Evolutionary conservation across 805 yeast genomes (phyloP).

Genomic region (Metschnikowia corniflorae): DNA sequence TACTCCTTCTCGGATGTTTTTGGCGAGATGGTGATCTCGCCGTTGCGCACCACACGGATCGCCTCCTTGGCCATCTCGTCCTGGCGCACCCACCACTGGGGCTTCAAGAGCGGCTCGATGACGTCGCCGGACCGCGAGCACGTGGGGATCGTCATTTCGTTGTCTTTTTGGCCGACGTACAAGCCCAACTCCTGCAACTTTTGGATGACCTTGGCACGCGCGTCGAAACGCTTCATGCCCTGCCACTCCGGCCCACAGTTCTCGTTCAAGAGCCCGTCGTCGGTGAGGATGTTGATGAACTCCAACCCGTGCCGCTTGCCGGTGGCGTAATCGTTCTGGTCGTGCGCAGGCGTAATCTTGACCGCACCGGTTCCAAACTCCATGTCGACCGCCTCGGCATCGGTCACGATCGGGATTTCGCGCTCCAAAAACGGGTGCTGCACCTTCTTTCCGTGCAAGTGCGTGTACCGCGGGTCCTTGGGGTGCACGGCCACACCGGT

Average conservation of each 20-base stretch:
- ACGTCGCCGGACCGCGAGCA: constrained; percentile 97
- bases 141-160: constrained; percentile 91
- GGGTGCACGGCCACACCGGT: constrained; percentile 98
- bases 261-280: constrained; percentile 86
- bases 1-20: constrained; percentile 89
- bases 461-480: constrained; percentile 85
- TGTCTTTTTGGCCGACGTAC: constrained; percentile 81
- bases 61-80: constrained; percentile 85
- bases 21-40: constrained; percentile 79
- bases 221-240: constrained; percentile 92
- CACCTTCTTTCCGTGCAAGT: constrained; percentile 90
- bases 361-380: constrained; percentile 99
- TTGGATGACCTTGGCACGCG: constrained; percentile 80
- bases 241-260: constrained; percentile 84
- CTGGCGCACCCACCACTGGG: constrained; percentile 99
- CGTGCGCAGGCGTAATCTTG: constrained; percentile 98
- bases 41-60: constrained; percentile 76
- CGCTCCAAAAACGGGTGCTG: constrained; percentile 87
- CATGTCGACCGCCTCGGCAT: constrained; percentile 95
- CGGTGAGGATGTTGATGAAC: constrained; percentile 85
- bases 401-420: constrained; percentile 83
- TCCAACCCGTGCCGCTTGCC: constrained; percentile 93
- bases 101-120: constrained; percentile 94
- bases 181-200: constrained; percentile 71
- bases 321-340: constrained; percentile 91